These are phyloP conservation scores for Pascua sp. DNA, from an alignment of 1,284 basidiomycete genomes.

Conservation along the genomic window DNA sequence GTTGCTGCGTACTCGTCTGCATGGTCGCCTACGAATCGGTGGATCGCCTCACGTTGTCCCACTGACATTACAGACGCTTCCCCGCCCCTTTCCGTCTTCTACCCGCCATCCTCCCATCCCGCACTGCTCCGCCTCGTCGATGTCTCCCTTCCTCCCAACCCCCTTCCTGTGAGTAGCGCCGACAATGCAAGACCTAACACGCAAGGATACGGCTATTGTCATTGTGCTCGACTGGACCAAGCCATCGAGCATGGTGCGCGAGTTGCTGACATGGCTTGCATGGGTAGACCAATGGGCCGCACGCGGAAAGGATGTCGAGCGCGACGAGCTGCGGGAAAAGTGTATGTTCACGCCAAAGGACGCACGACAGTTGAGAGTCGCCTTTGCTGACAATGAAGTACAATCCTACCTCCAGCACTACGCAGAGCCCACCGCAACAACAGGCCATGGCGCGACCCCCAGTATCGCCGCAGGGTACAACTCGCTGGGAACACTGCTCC, in stretches of 20 bases:
- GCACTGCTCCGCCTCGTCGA: conserved; percentile 75
- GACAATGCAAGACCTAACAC: neutral
- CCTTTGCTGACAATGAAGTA: conserved; percentile 54
- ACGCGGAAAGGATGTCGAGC: conserved; percentile 48
- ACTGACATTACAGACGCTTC: conserved; percentile 61
- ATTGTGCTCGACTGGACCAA: conserved; percentile 94
- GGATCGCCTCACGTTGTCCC: too few species aligned
- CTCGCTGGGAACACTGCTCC: conserved; percentile 54
- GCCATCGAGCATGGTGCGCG: conserved; percentile 77
- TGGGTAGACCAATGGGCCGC: conserved; percentile 76
- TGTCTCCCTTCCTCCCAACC: conserved; percentile 68
- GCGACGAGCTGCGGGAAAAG: conserved; percentile 71
- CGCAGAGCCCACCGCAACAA: conserved; percentile 63
- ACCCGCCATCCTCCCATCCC: conserved; percentile 72
- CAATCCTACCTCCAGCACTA: conserved; percentile 86
- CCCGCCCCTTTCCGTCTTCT: conserved; percentile 81
- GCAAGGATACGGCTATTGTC: conserved; percentile 74
- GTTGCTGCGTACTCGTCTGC: too few species aligned
- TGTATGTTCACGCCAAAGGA: too few species aligned
- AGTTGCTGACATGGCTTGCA: conserved; percentile 77
- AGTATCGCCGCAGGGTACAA: conserved; percentile 8
- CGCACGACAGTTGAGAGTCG: conserved; percentile 56
- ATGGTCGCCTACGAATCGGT: too few species aligned
- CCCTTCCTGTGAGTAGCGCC: conserved; percentile 31
- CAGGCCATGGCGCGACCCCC: conserved; percentile 29